A percentile compares a stretch with the other conserved stretches of the same genome.
These are phyloP conservation scores for Trypanosomatidae sp. DNA, from an alignment of 208 protist species.

Conservation along the genomic window DNA sequence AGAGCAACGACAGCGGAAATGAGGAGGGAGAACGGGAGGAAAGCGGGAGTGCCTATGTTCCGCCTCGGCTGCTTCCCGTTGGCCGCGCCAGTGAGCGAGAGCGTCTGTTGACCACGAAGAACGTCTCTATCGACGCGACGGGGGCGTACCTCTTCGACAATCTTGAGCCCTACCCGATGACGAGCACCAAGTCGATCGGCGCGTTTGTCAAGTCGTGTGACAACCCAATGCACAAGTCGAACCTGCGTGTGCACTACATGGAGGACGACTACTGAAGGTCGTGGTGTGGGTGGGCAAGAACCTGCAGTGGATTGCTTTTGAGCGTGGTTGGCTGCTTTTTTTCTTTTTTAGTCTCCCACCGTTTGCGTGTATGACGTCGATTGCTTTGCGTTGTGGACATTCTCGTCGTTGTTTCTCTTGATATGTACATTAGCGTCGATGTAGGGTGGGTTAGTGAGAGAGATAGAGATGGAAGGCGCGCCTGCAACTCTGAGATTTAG, in stretches of 20 bases:
- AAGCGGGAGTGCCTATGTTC: constrained; percentile 29
- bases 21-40: neutral
- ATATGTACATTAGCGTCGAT: too few species aligned
- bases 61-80: constrained; percentile 51
- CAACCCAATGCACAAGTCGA: constrained; percentile 73
- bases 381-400: too few species aligned
- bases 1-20: neutral
- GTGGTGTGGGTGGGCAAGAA: too few species aligned
- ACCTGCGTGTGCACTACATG: constrained; percentile 62
- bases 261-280: constrained; percentile 40
- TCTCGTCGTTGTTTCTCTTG: too few species aligned
- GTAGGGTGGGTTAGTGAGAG: too few species aligned
- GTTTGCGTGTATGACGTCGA: too few species aligned
- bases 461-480: too few species aligned
- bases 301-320: too few species aligned
- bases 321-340: neutral
- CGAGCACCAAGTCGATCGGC: constrained; percentile 56
- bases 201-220: constrained; percentile 55
- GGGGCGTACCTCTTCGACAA: constrained; percentile 54
- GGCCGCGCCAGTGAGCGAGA: constrained; percentile 62
- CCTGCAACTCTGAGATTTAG: too few species aligned
- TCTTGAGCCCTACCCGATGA: constrained; percentile 62
- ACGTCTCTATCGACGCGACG: constrained; percentile 74
- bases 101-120: constrained; percentile 73
- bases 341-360: neutral